A percentile compares a stretch with the other conserved stretches of the same genome.
Conservation (phyloP, 306 rosid species). For the Quercus parvula region DNA sequence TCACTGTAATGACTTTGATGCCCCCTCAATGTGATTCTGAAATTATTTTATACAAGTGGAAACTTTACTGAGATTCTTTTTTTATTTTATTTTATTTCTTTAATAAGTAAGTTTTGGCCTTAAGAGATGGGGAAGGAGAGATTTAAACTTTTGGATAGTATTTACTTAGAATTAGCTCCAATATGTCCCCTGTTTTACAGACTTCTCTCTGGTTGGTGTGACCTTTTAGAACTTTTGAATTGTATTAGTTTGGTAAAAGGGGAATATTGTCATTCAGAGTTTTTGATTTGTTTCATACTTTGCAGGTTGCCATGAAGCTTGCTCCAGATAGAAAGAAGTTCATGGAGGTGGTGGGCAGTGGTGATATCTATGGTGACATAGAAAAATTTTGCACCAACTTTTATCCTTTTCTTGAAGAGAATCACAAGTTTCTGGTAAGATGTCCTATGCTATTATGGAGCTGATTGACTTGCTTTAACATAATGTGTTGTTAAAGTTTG, state of each 20-base stretch:
- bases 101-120: too few relatives aligned
- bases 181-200: background rate
- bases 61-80: background rate
- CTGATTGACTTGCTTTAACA: conserved; percentile 8
- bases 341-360: conserved; percentile 83
- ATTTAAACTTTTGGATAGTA: too few relatives aligned
- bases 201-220: background rate
- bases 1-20: conserved; percentile 62
- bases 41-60: conserved; percentile 14
- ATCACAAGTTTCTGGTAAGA: conserved; percentile 92
- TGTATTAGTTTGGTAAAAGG: background rate
- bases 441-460: conserved; percentile 4
- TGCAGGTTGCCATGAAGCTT: conserved; percentile 93
- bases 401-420: conserved; percentile 75
- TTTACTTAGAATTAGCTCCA: background rate
- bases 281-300: conserved; percentile 11
- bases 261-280: background rate
- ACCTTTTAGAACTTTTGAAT: background rate
- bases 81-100: too few relatives aligned
- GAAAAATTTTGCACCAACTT: conserved; percentile 64
- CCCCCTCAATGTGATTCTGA: conserved; percentile 18
- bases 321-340: conserved; percentile 98
- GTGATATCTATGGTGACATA: conserved; percentile 65
- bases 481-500: background rate
- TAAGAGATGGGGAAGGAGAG: too few relatives aligned